These are phyloP conservation scores for Dactylellina leptospora DNA, from an alignment of 2,329 filamentous ascomycete species.

Conservation along the genomic window DNA sequence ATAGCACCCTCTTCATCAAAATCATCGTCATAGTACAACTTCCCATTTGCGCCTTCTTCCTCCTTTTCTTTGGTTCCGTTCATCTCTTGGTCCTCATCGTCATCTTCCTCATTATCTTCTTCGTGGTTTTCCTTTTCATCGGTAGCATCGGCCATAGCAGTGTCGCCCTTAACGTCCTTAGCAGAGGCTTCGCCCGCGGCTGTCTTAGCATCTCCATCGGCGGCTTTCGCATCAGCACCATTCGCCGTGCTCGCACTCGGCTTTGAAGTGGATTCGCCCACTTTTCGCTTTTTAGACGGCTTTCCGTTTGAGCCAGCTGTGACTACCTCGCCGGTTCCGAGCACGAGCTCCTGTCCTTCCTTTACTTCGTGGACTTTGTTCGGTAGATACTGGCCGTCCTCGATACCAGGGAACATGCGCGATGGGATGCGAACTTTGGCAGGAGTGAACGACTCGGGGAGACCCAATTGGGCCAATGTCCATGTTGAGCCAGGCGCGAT, in stretches of 20 bases:
- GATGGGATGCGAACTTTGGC: slow-evolving; percentile 86
- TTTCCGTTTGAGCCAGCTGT: slow-evolving; percentile 37
- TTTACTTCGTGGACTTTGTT: slow-evolving; percentile 76
- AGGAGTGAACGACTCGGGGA: slow-evolving; percentile 88
- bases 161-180: slow-evolving; percentile 55
- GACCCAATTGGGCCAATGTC: slow-evolving; percentile 88
- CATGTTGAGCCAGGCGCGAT: slow-evolving; percentile 86
- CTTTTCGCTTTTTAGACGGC: slow-evolving; percentile 50
- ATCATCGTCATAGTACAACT: slow-evolving; percentile 82
- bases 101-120: slow-evolving; percentile 55
- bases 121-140: slow-evolving; percentile 56
- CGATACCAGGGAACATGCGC: slow-evolving; percentile 86
- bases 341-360: slow-evolving; percentile 62
- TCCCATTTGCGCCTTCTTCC: slow-evolving; percentile 62
- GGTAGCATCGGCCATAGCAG: slow-evolving; percentile 58
- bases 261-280: slow-evolving; percentile 25
- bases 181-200: not conserved
- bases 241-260: slow-evolving; percentile 16
- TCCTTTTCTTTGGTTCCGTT: slow-evolving; percentile 61
- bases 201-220: slow-evolving; percentile 21
- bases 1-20: slow-evolving; percentile 88
- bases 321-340: slow-evolving; percentile 45
- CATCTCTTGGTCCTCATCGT: slow-evolving; percentile 58
- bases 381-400: slow-evolving; percentile 81
- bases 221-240: not conserved